Evolutionary conservation across 2,329 filamentous ascomycete genomes (phyloP), one percentile per base, ranked within the genome.

Genomic region (Cryphonectria parasitica): DNA sequence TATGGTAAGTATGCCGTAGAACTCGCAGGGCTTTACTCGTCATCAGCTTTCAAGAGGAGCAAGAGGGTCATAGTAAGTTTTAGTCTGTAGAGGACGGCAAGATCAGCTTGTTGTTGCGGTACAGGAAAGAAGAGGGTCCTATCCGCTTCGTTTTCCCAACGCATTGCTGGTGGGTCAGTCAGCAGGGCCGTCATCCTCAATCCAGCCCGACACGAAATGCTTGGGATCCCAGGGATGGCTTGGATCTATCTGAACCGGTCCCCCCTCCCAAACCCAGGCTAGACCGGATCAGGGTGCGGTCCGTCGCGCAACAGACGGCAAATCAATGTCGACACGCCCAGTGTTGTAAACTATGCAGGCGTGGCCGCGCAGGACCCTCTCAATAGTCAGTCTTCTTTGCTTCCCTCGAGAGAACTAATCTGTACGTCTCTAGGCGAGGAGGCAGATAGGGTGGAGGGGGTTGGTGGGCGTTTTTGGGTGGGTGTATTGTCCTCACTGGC

Each of bases 271-370:
- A 31, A 58, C 54, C 36, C 25, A 39, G 36, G 36, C 61, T 64
- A 64, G 61, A 39, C 61, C 36, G 36, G 41, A 64, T 45, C n/a
- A 17, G 41, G 61, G 41, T 25, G 61, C 61, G n/a, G 61, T 43
- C 61, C 41, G 61, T 64, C 41, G 41, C 61, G 61, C 61, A 43
- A 43, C 7, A 63, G 41, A n/a, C 61, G 61, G 61, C 61, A 64
- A 41, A 41, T 45, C 61, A 13, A 43, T 28, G 41, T 43, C 61
- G 36, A 41, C 22, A 19, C 36, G 19, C 34, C 34, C 58, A 62
- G n/a, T 15, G 25, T 39, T 11, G 28, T 10, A 39, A 31, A 25
- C 25, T 61, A 31, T 31, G 22, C 31, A 39, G 58, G 31, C 31
- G 31, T 22, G 36, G 58, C 34, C 34, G 31, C 60, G n/a, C 19